Evolutionary conservation across 1,284 basidiomycete species (phyloP).

Genomic region (Trichosporon faecale): DNA sequence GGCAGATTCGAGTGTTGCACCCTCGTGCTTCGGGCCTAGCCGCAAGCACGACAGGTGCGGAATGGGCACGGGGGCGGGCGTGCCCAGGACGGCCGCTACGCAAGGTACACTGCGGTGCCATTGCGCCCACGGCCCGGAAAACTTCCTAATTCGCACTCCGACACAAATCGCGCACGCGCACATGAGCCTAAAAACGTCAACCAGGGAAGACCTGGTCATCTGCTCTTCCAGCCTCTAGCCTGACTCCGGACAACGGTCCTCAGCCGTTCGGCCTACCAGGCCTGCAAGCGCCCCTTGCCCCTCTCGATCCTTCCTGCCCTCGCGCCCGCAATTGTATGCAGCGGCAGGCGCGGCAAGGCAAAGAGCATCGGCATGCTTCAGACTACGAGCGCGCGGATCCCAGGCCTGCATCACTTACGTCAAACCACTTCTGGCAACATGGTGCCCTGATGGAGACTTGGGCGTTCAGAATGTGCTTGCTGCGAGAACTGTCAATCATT

Average conservation of each 20-base stretch:
- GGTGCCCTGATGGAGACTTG: constrained; percentile 90
- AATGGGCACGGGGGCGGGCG: neutral
- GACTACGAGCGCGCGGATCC: neutral
- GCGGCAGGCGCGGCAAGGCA: neutral
- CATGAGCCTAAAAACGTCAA: neutral
- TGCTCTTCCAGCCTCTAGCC: neutral
- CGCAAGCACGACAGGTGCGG: neutral
- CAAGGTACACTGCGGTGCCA: no score
- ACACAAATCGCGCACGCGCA: neutral
- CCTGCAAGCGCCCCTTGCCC: neutral
- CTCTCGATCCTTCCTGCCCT: neutral
- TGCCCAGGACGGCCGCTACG: neutral
- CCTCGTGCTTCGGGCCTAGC: neutral
- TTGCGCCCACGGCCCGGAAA: neutral
- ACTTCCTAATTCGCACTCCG: constrained; percentile 1
- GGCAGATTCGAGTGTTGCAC: neutral
- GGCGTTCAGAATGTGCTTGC: constrained; percentile 89
- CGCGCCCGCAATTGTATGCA: neutral
- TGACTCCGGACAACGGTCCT: neutral
- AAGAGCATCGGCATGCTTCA: neutral
- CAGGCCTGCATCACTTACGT: constrained; percentile 53
- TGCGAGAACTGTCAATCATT: constrained; percentile 45
- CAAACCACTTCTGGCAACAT: constrained; percentile 93
- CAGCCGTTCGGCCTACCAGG: neutral
- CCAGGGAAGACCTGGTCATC: neutral